Evolutionary conservation across 1,284 basidiomycete species (phyloP).

Genomic region (Puccinia coronata): DNA sequence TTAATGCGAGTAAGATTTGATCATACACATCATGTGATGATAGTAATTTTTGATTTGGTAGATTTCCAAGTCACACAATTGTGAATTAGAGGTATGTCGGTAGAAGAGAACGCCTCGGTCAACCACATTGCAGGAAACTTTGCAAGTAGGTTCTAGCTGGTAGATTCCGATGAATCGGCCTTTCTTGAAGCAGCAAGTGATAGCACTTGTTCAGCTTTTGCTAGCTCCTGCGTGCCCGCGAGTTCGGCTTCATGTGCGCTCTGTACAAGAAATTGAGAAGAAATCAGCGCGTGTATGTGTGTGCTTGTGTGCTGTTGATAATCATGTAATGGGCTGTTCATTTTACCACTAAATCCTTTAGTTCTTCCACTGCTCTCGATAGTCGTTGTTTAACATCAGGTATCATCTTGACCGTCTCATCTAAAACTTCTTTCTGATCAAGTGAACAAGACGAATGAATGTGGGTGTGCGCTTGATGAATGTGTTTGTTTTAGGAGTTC

Average conservation of each 20-base stretch:
- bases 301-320: no score
- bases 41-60: no score
- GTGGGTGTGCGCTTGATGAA: no score
- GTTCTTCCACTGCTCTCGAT: conserved; percentile 67
- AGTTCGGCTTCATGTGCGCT: conserved; percentile 38
- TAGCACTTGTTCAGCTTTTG: conserved; percentile 33
- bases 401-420: conserved; percentile 80
- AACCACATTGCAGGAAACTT: no score
- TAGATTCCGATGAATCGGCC: background rate
- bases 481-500: no score
- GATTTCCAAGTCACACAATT: no score
- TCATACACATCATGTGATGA: no score
- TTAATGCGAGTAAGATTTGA: no score
- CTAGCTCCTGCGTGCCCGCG: conserved; percentile 28
- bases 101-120: no score
- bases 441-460: background rate
- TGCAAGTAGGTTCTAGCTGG: background rate
- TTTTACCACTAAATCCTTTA: conserved; percentile 69
- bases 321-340: background rate
- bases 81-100: no score
- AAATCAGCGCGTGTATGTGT: no score
- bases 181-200: conserved; percentile 24
- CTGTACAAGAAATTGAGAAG: background rate
- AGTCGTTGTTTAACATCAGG: conserved; percentile 68
- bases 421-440: conserved; percentile 69